Evolutionary conservation across 345 rosid species (phyloP), one percentile per base, ranked within the genome.

Genomic region (Cardamine resedifolia): DNA sequence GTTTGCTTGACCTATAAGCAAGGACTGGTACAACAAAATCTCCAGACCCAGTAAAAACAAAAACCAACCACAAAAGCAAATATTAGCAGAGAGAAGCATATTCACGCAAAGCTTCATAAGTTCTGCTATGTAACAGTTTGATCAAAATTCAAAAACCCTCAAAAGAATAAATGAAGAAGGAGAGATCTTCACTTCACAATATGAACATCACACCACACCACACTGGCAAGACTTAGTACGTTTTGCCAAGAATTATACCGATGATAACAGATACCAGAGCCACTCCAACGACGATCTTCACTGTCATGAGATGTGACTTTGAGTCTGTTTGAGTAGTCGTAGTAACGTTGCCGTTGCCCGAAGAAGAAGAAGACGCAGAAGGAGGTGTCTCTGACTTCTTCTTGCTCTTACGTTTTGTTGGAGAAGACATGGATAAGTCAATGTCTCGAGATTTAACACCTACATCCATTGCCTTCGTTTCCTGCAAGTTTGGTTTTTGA

Each of bases 381-480:
- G 86, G 53, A 38, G 85, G 69, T 18, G 82, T 79, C 38, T 90
- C 96, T 24, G 71, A 68, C 84, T 85, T 95, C 63, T 88, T 89
- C 87, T 82, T 95, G 74, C 87, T 84, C 82, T 84, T 91, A 64
- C 98, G 82, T 74, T 87, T 90, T 2, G 85, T 50, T 8, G 96
- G 94, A 77, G 90, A 75, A 0, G 96, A 74, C 69, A 83, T 27
- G 6, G 80, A 48, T 15, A 70, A 76, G 71, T 86, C 94, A 15
- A 85, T 76, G 61, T 91, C 99, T 80, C 96, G 80, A 47, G 98
- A 86, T 79, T 85, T 95, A 16, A 90, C 76, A 76, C 82, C 88
- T 27, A 68, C 50, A 9, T 78, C 86, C 21, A 74, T 82, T 69
- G 80, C 73, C 36, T 75, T 83, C 43, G 62, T 58, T 58, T 67